Base-by-base conservation (phyloP, 208 protist species). In the Strigomonas culicis region DNA sequence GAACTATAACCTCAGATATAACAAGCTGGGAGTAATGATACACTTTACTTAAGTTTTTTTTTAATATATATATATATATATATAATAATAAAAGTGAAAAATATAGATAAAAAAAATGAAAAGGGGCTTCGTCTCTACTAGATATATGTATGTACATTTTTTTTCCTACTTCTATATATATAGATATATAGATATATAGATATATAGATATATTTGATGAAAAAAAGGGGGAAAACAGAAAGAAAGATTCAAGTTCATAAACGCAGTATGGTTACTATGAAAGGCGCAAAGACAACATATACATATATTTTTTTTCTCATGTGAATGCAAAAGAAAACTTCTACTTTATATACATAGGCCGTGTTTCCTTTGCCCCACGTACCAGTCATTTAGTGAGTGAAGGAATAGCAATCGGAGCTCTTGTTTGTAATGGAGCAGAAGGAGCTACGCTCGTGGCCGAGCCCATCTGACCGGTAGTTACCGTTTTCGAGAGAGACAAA, bases 401-500 rank as follows among this genome's bases (percentile, higher is more conserved):
- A 46, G 11, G 17, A 43, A 4, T 39, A 39, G 7, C 22, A 22
- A 41, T 60, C 56, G 19, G 56, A 47, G 3, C 34, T 36, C 21
- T 39, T 39, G 17, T 31, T 60, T 21, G 31, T 46, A 4, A 53
- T 58, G 52, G 32, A 53, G 39, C 27, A 64, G 39, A 41, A 31
- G 10, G 56, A 60, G 22, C 56, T 44, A 17, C 25, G 24, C 10
- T 39, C 15, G 13, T 17, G 56, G 30, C 30, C 11, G 31, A 60
- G 49, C 6, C 64, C 67, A 44, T n/a, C n/a, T n/a, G n/a, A n/a
- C n/a, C 59, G 59, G 15, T 57, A 60, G 31, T 46, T 62, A 11
- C 57, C 51, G 22, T 41, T 58, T 21, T 70, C 74, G 4, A 79
- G 43, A 1, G 51, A 22, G 11, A 92, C 84, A 57, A 92, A 78